These are phyloP conservation scores for Mycena epipterygia DNA, from an alignment of 768 basidiomycete genomes.

Conservation along the genomic window DNA sequence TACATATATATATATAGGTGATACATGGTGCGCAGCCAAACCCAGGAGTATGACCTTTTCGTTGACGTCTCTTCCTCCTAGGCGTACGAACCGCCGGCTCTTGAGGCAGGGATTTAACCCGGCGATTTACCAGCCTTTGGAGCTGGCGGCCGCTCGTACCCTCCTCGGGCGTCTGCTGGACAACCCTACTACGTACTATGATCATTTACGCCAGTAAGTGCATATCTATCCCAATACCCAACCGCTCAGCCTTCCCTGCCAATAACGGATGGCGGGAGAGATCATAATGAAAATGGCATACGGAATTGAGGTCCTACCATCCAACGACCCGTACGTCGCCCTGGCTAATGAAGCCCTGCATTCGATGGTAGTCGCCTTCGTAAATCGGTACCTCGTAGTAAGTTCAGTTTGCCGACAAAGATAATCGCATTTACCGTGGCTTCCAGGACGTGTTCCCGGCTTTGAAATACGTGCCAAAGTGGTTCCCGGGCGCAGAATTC, in stretches of 20 bases:
- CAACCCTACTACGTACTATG: neutral
- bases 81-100: too few relatives aligned
- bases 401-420: neutral
- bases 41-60: too few relatives aligned
- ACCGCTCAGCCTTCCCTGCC: neutral
- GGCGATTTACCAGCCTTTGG: too few relatives aligned
- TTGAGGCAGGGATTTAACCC: too few relatives aligned
- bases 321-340: slow-evolving; percentile 41
- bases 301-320: slow-evolving; percentile 38
- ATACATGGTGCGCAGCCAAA: too few relatives aligned
- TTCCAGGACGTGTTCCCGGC: neutral
- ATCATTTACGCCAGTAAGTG: neutral
- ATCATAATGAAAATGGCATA: slow-evolving; percentile 39
- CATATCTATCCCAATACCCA: neutral
- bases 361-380: neutral
- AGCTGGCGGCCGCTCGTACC: neutral
- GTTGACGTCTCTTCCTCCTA: too few relatives aligned
- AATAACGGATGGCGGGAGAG: slow-evolving; percentile 13
- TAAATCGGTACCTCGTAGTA: neutral
- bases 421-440: too few relatives aligned
- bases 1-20: too few relatives aligned
- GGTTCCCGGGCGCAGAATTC: neutral
- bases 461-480: neutral
- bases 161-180: neutral
- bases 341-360: neutral